Conservation (phyloP, 352 stramenopile species). For the Pythium rishiriense region DNA sequence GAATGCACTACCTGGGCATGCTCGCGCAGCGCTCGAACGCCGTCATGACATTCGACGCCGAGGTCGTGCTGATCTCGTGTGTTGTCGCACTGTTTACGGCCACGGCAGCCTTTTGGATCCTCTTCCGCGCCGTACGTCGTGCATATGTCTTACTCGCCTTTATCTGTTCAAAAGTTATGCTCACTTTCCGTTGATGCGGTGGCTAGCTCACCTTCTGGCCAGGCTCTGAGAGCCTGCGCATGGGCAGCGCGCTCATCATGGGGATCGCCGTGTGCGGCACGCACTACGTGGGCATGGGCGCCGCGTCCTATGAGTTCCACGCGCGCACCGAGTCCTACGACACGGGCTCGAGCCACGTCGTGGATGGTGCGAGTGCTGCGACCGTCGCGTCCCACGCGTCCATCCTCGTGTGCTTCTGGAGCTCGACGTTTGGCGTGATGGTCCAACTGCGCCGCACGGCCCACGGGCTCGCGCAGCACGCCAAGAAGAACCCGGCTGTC, state of each 20-base stretch:
- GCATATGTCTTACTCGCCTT: too few species aligned
- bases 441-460: not conserved
- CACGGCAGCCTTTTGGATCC: conserved; percentile 67
- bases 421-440: conserved; percentile 19
- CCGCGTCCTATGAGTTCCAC: conserved; percentile 46
- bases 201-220: conserved; percentile 63
- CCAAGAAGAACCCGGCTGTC: conserved; percentile 11
- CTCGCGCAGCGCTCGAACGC: conserved; percentile 56
- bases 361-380: conserved; percentile 35
- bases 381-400: conserved; percentile 50
- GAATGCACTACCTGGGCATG: conserved; percentile 78
- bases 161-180: too few species aligned
- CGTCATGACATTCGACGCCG: conserved; percentile 36
- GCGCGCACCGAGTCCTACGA: conserved; percentile 29
- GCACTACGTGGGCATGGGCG: conserved; percentile 63
- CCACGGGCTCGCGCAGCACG: conserved; percentile 1
- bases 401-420: conserved; percentile 61
- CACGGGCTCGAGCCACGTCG: conserved; percentile 6
- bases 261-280: conserved; percentile 67
- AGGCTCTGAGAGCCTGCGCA: conserved; percentile 45
- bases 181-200: too few species aligned
- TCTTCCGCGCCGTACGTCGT: conserved; percentile 54
- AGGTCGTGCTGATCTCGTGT: conserved; percentile 47
- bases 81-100: conserved; percentile 60
- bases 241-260: conserved; percentile 67